Evolutionary conservation across 2,329 filamentous ascomycete genomes (phyloP).

Genomic region (Phialophora expanda): DNA sequence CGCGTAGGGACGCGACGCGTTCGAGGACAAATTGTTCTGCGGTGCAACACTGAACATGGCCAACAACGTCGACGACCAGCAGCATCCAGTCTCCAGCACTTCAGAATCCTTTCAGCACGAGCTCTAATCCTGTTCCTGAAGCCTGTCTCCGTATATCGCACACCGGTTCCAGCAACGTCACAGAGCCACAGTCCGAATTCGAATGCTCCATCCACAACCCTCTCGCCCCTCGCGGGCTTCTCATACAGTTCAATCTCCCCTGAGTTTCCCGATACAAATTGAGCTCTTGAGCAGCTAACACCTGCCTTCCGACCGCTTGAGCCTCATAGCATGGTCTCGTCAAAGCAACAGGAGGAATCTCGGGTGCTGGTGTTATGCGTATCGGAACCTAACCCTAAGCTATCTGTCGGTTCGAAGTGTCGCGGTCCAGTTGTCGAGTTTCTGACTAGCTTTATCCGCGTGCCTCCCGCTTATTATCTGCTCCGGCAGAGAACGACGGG

Average conservation of each 20-base stretch:
- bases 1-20: not conserved
- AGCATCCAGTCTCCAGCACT: constrained; percentile 13
- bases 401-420: constrained; percentile 72
- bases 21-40: not conserved
- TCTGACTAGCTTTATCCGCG: constrained; percentile 65
- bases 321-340: constrained; percentile 63
- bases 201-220: constrained; percentile 43
- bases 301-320: constrained; percentile 59
- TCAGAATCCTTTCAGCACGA: constrained; percentile 21
- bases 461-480: constrained; percentile 41
- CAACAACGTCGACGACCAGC: constrained; percentile 10
- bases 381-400: constrained; percentile 98
- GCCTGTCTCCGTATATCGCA: constrained; percentile 23
- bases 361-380: constrained; percentile 61
- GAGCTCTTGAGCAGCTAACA: constrained; percentile 56
- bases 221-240: constrained; percentile 44
- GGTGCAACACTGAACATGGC: not conserved
- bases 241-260: constrained; percentile 74
- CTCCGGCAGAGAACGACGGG: constrained; percentile 44
- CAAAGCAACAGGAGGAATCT: constrained; percentile 46
- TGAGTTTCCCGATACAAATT: constrained; percentile 78
- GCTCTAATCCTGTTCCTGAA: constrained; percentile 16
- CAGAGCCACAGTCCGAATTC: constrained; percentile 25
- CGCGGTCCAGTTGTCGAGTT: constrained; percentile 71
- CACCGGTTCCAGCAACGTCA: constrained; percentile 14